Conservation (phyloP, 371 early-diverging fungal species). For the Mortierella sp. region DNA sequence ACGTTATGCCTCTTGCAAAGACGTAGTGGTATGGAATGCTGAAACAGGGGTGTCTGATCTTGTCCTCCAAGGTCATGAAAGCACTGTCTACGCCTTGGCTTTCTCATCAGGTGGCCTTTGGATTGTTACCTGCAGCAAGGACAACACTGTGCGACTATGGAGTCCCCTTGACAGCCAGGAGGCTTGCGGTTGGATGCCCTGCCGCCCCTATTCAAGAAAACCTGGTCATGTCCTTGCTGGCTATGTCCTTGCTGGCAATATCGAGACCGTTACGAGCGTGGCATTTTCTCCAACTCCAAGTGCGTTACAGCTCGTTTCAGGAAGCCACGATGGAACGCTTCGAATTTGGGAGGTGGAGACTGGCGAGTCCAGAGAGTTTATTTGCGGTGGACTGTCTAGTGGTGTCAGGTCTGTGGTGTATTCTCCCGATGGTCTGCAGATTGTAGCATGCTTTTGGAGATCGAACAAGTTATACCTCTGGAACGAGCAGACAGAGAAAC, state of each 20-base stretch:
- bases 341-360: not conserved
- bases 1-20: not conserved
- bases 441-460: too few relatives aligned
- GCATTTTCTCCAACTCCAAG: not conserved
- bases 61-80: not conserved
- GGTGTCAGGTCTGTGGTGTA: too few relatives aligned
- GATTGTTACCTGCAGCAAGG: constrained; percentile 14
- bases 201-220: not conserved
- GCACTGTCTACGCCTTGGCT: not conserved
- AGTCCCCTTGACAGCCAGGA: too few relatives aligned
- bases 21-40: not conserved
- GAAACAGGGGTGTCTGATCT: not conserved
- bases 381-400: too few relatives aligned
- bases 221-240: not conserved
- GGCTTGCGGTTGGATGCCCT: too few relatives aligned
- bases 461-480: too few relatives aligned
- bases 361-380: not conserved
- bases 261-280: not conserved
- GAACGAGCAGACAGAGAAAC: not conserved
- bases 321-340: not conserved
- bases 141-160: constrained; percentile 20
- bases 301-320: not conserved
- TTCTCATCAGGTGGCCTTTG: not conserved
- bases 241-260: not conserved
- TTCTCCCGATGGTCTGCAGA: too few relatives aligned